These are phyloP conservation scores for Colletotrichum lindemuthianum DNA, from an alignment of 2,329 filamentous ascomycete genomes.

Conservation along the genomic window DNA sequence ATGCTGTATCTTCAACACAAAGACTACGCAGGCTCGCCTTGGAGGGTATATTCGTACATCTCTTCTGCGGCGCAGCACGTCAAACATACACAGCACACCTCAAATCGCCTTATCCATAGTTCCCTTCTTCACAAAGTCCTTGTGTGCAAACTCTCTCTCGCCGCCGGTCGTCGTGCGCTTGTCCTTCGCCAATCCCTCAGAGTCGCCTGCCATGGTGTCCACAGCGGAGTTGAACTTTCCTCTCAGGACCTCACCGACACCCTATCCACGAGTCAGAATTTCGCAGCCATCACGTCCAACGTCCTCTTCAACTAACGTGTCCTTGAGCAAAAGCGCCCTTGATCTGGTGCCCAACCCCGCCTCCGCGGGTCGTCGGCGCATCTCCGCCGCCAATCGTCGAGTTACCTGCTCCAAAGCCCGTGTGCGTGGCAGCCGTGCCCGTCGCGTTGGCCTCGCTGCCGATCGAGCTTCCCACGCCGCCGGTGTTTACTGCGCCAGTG, in stretches of 20 bases:
- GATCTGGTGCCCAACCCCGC: constrained; percentile 20
- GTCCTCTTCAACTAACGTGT: constrained; percentile 22
- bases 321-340: constrained; percentile 35
- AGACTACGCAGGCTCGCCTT: too few species aligned
- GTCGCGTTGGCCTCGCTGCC: background rate
- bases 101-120: constrained; percentile 31
- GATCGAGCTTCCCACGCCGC: constrained; percentile 7
- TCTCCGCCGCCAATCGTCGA: constrained; percentile 27
- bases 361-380: constrained; percentile 28
- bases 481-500: background rate
- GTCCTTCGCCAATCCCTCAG: constrained; percentile 46
- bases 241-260: constrained; percentile 33
- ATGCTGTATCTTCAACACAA: too few species aligned
- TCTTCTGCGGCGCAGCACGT: too few species aligned
- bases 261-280: constrained; percentile 3
- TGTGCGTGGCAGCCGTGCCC: constrained; percentile 1
- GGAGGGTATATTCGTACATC: too few species aligned
- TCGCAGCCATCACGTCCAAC: background rate
- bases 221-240: constrained; percentile 47
- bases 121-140: constrained; percentile 33
- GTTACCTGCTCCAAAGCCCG: background rate
- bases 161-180: constrained; percentile 38
- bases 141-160: constrained; percentile 34
- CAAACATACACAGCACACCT: background rate
- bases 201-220: constrained; percentile 45